These are phyloP conservation scores for Mrakia hoshinonis DNA, from an alignment of 768 basidiomycete species.

Conservation along the genomic window DNA sequence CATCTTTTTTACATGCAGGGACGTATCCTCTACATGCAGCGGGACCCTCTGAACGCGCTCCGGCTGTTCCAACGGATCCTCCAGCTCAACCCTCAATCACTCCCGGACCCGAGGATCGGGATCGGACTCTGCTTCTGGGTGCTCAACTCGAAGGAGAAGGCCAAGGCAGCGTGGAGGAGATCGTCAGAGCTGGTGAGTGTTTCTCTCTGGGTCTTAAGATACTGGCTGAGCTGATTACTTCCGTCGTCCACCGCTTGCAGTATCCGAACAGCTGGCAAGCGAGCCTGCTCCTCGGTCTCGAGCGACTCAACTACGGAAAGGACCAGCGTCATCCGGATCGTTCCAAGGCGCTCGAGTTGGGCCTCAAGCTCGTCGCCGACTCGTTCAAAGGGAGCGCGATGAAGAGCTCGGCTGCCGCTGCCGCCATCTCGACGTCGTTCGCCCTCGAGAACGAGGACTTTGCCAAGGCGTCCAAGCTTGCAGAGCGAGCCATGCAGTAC, in stretches of 20 bases:
- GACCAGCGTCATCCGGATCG: slow-evolving; percentile 49
- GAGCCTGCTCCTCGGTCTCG: slow-evolving; percentile 72
- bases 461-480: slow-evolving; percentile 72
- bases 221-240: too few species aligned
- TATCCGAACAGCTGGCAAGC: slow-evolving; percentile 72
- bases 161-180: slow-evolving; percentile 81
- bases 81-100: slow-evolving; percentile 62
- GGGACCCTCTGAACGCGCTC: slow-evolving; percentile 69
- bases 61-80: slow-evolving; percentile 79
- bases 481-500: slow-evolving; percentile 87
- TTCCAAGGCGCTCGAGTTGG: slow-evolving; percentile 44
- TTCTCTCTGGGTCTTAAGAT: too few species aligned
- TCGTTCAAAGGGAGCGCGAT: slow-evolving; percentile 59
- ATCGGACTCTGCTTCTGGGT: slow-evolving; percentile 92
- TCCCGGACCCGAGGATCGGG: slow-evolving; percentile 89
- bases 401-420: slow-evolving; percentile 63
- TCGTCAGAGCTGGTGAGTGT: slow-evolving; percentile 69
- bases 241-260: slow-evolving; percentile 41
- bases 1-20: too few species aligned
- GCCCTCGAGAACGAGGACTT: slow-evolving; percentile 57
- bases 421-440: slow-evolving; percentile 71
- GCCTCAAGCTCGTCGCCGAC: slow-evolving; percentile 54
- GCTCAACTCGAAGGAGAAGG: slow-evolving; percentile 70
- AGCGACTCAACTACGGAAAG: slow-evolving; percentile 78
- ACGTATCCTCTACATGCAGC: slow-evolving; percentile 69